Evolutionary conservation across 2,329 filamentous ascomycete species (phyloP).

Genomic region (Ilyonectria sp.): DNA sequence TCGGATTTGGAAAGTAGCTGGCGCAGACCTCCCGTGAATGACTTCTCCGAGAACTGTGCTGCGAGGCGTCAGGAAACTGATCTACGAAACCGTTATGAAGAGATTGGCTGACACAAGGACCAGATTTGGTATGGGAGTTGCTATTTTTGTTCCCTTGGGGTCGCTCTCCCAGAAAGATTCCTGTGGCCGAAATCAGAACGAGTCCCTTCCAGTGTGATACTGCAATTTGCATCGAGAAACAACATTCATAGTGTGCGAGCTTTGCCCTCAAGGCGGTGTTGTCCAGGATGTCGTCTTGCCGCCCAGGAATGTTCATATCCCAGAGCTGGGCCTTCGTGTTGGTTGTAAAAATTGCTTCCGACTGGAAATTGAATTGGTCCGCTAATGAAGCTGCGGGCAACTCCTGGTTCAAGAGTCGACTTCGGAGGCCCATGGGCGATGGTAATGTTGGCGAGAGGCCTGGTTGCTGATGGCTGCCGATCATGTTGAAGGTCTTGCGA

Average conservation of each 20-base stretch:
- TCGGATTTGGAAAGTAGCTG: conserved; percentile 1
- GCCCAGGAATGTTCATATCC: conserved; percentile 7
- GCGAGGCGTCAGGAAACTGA: not conserved
- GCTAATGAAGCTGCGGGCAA: not conserved
- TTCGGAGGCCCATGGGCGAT: not conserved
- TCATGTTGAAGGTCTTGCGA: not conserved
- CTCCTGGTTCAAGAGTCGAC: not conserved
- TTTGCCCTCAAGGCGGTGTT: conserved; percentile 8
- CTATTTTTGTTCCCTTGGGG: not conserved
- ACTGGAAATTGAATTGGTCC: not conserved
- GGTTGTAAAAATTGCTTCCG: not conserved
- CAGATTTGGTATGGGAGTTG: not conserved
- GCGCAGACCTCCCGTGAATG: not conserved
- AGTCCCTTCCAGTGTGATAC: not conserved
- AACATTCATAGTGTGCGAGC: conserved; percentile 11
- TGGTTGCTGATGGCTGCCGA: not conserved
- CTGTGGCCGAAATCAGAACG: not conserved
- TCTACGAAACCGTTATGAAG: not conserved
- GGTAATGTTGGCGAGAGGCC: not conserved
- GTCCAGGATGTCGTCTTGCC: conserved; percentile 12
- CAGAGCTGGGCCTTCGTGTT: conserved; percentile 22
- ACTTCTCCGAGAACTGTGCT: conserved; percentile 8
- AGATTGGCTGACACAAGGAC: conserved; percentile 10
- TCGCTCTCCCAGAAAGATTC: not conserved
- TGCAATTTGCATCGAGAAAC: not conserved